Percentiles rank a stretch among this genome's conserved stretches.
Evolutionary conservation across 352 stramenopile species (phyloP).

Genomic region (Saprolegnia parasitica): DNA sequence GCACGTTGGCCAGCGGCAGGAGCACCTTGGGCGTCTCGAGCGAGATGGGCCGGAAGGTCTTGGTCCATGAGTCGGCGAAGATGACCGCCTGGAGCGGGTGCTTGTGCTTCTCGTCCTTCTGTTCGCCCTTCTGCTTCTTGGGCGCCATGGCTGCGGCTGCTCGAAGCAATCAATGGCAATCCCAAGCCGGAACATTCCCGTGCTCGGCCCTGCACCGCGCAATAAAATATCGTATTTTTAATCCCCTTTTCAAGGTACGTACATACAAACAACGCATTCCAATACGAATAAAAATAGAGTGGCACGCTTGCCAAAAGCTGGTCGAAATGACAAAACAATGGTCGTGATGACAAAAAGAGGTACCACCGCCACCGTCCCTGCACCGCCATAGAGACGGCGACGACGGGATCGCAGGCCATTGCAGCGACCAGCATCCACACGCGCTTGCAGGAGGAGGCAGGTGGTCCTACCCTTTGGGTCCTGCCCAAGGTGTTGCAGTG

Average conservation of each 20-base stretch:
- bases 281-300: too few species aligned
- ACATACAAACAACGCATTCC: background rate
- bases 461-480: too few species aligned
- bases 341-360: too few species aligned
- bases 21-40: constrained; percentile 89
- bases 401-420: too few species aligned
- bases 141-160: constrained; percentile 13
- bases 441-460: too few species aligned
- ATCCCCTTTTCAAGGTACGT: too few species aligned
- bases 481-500: too few species aligned
- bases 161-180: background rate
- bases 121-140: constrained; percentile 27
- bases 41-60: constrained; percentile 91
- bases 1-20: constrained; percentile 94
- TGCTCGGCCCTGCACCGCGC: background rate
- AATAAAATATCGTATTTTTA: background rate
- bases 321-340: too few species aligned
- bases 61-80: constrained; percentile 93
- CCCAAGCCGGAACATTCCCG: background rate
- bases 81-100: constrained; percentile 94
- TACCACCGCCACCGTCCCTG: too few species aligned
- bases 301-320: too few species aligned
- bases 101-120: constrained; percentile 84
- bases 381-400: too few species aligned
- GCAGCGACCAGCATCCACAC: too few species aligned